Evolutionary conservation across 495 filamentous ascomycete species (phyloP), one percentile per base, ranked within the genome.

Genomic region (Penicillium alfredii): DNA sequence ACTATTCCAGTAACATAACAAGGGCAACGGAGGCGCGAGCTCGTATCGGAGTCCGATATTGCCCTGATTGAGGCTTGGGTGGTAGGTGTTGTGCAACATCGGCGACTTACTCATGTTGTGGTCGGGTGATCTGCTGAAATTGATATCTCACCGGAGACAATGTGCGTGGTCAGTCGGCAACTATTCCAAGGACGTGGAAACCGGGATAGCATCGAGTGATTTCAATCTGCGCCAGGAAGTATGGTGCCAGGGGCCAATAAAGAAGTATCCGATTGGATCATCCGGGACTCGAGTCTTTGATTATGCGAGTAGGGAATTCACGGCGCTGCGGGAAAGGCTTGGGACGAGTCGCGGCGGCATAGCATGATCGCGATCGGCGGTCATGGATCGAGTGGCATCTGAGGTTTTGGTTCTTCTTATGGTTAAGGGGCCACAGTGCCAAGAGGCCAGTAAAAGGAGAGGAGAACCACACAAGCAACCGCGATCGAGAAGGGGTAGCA

Each of bases 71-170:
- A 76, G 51, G 68, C 75, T 1, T 53, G 49, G 3, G 66, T 62
- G 0, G 78, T 73, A 1, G 76, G 78, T 42, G 77, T 80, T 31
- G 75, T 81, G 76, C 43, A 84, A 82, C 47, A 80, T 82, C 39
- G 79, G 79, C 9, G 78, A 82, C 50, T 61, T 82, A 46, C 64
- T 84, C 17, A 82, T 83, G 78, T 72, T 66, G 9, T 82, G 80
- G 77, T 78, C 71, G 30, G 79, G 82, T 44, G 80, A 82, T 49
- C 69, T 78, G 19, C 80, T 83, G 58, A 82, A 81, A 56, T 77
- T 72, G 27, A 77, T 73, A 0, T 78, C 78, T 33, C 78, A 81
- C 44, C 69, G 77, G 1, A n/a, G 75, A 80, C 19, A 74, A 73
- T 57, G 75, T 77, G 24, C 76, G 77, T 8, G 62, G 58, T 18